Evolutionary conservation across 345 rosid genomes (phyloP).

Genomic region (Carallia pectinifolia): DNA sequence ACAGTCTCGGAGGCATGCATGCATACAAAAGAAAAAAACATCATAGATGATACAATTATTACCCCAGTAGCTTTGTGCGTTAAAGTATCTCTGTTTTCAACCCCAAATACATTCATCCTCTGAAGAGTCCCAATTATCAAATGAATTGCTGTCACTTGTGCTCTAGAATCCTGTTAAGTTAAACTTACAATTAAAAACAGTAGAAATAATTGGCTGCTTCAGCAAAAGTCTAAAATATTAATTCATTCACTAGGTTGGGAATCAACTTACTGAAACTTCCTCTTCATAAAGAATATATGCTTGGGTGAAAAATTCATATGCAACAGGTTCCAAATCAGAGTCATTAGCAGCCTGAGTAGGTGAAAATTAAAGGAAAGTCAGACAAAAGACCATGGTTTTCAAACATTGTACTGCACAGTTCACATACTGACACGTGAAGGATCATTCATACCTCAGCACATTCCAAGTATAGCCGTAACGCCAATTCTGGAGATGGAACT

Average conservation of each 20-base stretch:
- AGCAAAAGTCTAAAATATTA: not conserved
- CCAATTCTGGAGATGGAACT: constrained; percentile 88
- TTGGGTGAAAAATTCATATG: constrained; percentile 97
- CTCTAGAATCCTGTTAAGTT: constrained; percentile 74
- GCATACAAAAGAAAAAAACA: not conserved
- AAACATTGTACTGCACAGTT: constrained; percentile 10
- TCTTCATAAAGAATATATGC: constrained; percentile 98
- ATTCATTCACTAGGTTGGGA: not conserved
- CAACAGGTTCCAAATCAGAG: constrained; percentile 89
- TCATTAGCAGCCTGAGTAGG: constrained; percentile 87
- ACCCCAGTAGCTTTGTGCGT: constrained; percentile 99
- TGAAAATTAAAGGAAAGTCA: not conserved
- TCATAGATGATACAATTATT: constrained; percentile 22
- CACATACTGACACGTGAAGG: constrained; percentile 3
- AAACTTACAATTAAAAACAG: constrained; percentile 2
- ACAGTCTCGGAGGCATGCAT: not conserved
- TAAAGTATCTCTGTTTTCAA: constrained; percentile 95
- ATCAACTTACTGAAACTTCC: constrained; percentile 84
- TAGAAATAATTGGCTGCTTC: not conserved
- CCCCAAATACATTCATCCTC: constrained; percentile 97
- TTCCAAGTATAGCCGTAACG: constrained; percentile 79
- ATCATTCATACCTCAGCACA: constrained; percentile 84
- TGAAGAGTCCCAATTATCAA: constrained; percentile 93
- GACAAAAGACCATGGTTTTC: not conserved
- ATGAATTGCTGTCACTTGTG: constrained; percentile 90